Evolutionary conservation across 306 rosid genomes (phyloP), one percentile per base, ranked within the genome.

Genomic region (Pueraria montana): DNA sequence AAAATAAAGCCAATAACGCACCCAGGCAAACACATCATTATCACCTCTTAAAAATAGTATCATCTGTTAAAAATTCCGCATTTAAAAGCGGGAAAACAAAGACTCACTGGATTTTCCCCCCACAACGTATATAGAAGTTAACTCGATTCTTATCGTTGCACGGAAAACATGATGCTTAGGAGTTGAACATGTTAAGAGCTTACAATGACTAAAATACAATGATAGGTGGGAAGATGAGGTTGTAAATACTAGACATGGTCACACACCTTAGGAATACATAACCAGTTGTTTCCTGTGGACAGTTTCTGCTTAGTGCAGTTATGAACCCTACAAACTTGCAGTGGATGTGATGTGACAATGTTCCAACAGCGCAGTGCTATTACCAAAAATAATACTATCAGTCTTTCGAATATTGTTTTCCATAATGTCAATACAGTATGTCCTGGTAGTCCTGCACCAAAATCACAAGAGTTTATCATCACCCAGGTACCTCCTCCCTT

Each of bases 351-450:
- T 76, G 80, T 91, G 97, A 68, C 97, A 93, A 81, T 88, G 92
- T 72, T 93, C 97, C 83, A 95, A 87, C 81, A 93, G 90, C 21
- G 93, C 97, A 71, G 95, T 93, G 93, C 97, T 93, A 75, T 91
- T 92, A 64, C 98, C 98, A 68, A 95, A 93, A 45, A 92, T 89
- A 50, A 92, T 86, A 63, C n/a, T 95, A 93, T 81, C 98, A 95
- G 87, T 93, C 92, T 86, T 76, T 95, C 66, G 91, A 74, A 90
- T 89, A 93, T 48, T 90, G 97, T 81, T 93, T 93, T 21, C 98
- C 98, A 76, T 72, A 66, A 87, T 91, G 97, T 86, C 91, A 86
- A 92, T 91, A 95, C 34, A 93, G 84, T 36, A 97, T 91, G 43
- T 32, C 21, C 45, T 32, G 45, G 13, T 24, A 32, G 85, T 93